Percentiles rank a stretch among this genome's conserved stretches.
These are phyloP conservation scores for Trichosporon ovoides DNA, from an alignment of 1,284 basidiomycete genomes.

Conservation along the genomic window DNA sequence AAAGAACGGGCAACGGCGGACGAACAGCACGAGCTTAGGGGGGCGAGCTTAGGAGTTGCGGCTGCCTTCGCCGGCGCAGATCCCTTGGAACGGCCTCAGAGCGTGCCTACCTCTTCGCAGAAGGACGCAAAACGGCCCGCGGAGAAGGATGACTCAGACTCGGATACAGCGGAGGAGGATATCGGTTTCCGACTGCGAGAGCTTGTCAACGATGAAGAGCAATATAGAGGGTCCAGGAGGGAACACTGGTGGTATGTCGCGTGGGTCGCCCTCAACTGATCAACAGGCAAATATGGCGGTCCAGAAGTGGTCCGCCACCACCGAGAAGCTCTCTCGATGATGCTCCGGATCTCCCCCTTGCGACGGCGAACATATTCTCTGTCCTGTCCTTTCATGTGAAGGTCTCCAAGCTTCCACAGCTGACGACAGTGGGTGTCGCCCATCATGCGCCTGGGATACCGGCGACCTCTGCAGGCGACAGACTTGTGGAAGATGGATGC, in stretches of 20 bases:
- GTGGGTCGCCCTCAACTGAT: neutral
- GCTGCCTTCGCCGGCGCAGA: neutral
- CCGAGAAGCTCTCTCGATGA: constrained; percentile 58
- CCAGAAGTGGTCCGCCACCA: constrained; percentile 53
- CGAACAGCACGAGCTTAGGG: neutral
- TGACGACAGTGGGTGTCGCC: constrained; percentile 53
- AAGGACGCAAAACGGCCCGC: neutral
- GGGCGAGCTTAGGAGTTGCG: no score
- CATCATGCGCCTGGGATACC: constrained; percentile 61
- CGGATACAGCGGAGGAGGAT: constrained; percentile 8
- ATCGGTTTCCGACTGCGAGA: constrained; percentile 23
- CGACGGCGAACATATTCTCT: constrained; percentile 56
- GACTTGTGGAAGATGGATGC: constrained; percentile 63
- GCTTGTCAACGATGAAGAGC: constrained; percentile 16
- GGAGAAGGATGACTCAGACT: constrained; percentile 4
- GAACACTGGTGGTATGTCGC: constrained; percentile 38
- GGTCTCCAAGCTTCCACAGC: neutral
- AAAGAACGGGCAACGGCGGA: neutral
- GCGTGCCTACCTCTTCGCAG: neutral
- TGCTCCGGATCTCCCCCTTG: constrained; percentile 59
- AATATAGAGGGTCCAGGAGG: constrained; percentile 31
- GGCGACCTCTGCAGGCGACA: constrained; percentile 64
- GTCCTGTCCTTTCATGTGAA: constrained; percentile 56
- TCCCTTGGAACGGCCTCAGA: neutral
- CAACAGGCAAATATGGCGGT: constrained; percentile 51